These are phyloP conservation scores for Trichoderma oligosporum DNA, from an alignment of 2,329 filamentous ascomycete genomes.

Conservation along the genomic window DNA sequence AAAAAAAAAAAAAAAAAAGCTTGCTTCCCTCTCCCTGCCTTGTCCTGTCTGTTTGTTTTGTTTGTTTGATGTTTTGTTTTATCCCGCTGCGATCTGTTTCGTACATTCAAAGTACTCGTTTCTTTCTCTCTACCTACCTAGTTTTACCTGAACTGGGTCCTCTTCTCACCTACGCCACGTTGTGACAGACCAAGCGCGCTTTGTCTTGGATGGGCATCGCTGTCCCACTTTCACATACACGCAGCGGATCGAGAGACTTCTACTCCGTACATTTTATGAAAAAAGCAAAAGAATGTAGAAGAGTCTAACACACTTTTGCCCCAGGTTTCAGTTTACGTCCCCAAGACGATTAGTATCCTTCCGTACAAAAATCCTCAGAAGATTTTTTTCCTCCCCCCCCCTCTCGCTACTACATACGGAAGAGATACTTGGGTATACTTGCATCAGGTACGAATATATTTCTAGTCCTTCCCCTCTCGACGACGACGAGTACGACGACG, in stretches of 20 bases:
- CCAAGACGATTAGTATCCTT: too few relatives aligned
- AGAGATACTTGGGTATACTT: not conserved
- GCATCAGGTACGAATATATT: not conserved
- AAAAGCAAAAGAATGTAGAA: not conserved
- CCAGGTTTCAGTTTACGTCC: conserved; percentile 13
- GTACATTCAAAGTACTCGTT: too few relatives aligned
- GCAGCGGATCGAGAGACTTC: not conserved
- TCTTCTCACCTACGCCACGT: conserved; percentile 9
- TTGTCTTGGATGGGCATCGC: conserved; percentile 2
- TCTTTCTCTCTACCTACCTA: too few relatives aligned
- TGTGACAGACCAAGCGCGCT: not conserved
- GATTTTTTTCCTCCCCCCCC: not conserved
- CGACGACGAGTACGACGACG: not conserved
- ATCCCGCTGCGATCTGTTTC: too few relatives aligned
- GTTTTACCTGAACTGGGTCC: too few relatives aligned
- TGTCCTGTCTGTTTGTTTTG: not conserved
- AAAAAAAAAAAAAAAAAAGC: too few relatives aligned
- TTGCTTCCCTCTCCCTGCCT: not conserved
- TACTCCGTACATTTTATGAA: not conserved
- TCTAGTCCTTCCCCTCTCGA: not conserved
- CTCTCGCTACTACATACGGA: not conserved
- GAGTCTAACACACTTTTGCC: conserved; percentile 16
- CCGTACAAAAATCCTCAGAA: too few relatives aligned
- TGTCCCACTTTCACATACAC: conserved; percentile 14
- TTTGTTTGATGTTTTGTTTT: not conserved